Base-by-base conservation (phyloP, 2,329 filamentous ascomycete species). In the Fusarium brevicatenulatum region DNA sequence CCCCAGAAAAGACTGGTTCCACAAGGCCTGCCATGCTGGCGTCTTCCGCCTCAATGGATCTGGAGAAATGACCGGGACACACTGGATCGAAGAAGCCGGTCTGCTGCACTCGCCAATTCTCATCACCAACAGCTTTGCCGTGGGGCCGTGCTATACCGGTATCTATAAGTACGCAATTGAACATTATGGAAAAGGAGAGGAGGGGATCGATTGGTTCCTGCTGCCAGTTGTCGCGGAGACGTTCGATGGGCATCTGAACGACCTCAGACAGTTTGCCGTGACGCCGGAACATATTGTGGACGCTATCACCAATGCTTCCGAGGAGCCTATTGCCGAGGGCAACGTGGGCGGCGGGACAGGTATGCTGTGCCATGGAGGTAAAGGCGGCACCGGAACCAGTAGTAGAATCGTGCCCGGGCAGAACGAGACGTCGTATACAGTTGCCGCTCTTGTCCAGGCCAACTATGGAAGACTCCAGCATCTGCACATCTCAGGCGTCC, bases 371-470 rank as follows among this genome's bases (percentile, higher is more conserved):
- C 46, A 50, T 9, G 46, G 46, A 0, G 10, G 46, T 1, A 50
- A 50, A 18, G 46, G 46, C 8, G 46, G 46, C 4, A 50, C 46
- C 1, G 46, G 28, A 0, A 50, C 46, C 4, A 50, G 46, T 8
- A 50, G 46, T 2, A 32, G 46, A 32, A 50, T 32, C 21, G 28
- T 50, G 2, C 21, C 21, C 7, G 28, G 46, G 5, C 2, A 50
- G 2, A 3, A 18, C 21, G 21, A 18, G 5, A 50, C 15, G 1
- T 50, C 21, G 0, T 32, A 32, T 10, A 50, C 46, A 1, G 46
- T 50, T 18, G 46, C 46, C 2, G 46, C 46, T 7, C 46, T 50
- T 18, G 46, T 50, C 15, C 46, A 50, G 46, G 46, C 28, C 15
- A 50, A 50, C 15, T 50, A 50, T 2, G 46, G 46, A 2, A 32